Evolutionary conservation across 1,139 yeast species (phyloP).

Genomic region (Magnusiomyces suaveolens): DNA sequence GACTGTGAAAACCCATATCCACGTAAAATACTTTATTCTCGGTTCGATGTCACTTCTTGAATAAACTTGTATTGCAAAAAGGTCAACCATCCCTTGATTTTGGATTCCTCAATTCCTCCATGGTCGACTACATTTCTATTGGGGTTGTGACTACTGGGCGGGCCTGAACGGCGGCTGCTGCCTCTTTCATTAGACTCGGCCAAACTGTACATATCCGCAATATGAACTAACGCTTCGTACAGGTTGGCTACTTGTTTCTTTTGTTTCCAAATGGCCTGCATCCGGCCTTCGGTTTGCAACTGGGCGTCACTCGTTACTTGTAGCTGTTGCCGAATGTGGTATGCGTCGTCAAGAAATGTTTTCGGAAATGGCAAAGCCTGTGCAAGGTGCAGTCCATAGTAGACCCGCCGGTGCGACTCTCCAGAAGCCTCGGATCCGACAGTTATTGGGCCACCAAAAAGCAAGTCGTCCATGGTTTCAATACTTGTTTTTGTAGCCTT

Average conservation of each 20-base stretch:
- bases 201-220: conserved; percentile 5
- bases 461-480: neutral
- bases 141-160: neutral
- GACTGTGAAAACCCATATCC: no score
- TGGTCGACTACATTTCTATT: no score
- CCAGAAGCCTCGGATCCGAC: neutral
- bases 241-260: conserved; percentile 9
- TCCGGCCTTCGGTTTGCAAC: neutral
- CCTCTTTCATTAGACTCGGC: neutral
- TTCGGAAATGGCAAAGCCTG: conserved; percentile 9
- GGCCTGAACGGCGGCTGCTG: neutral
- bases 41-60: conserved; percentile 4
- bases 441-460: neutral
- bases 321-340: neutral
- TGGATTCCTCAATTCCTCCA: neutral
- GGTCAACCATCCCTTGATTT: neutral
- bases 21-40: neutral
- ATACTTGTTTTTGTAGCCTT: conserved; percentile 7
- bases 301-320: neutral
- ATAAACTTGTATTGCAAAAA: conserved; percentile 9
- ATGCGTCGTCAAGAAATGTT: conserved; percentile 6
- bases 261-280: conserved; percentile 2
- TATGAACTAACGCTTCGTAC: conserved; percentile 11
- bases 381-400: conserved; percentile 11
- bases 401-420: neutral